phyloP scores from a whole-genome alignment of 768 basidiomycete genomes.

The Psilocybe azurescens region DNA sequence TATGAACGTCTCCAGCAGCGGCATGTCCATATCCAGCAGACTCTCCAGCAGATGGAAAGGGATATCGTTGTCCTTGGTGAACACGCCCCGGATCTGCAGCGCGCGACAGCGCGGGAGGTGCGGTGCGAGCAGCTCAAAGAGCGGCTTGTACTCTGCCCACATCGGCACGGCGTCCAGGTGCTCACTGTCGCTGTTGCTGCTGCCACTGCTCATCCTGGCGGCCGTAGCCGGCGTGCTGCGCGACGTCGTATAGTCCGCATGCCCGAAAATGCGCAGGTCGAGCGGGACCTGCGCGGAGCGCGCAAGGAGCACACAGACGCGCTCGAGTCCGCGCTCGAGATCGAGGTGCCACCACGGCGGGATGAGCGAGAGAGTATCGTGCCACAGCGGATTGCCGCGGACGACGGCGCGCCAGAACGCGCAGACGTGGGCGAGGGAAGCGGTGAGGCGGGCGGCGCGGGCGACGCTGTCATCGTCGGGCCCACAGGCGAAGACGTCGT shows the following conservation, averaged over 20 bases:
- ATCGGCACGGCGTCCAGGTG: neutral
- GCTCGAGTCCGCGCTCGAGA: neutral
- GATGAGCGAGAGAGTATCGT: slow-evolving; percentile 1
- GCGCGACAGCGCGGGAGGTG: slow-evolving; percentile 15
- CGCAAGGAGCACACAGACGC: neutral
- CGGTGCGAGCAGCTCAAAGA: slow-evolving; percentile 3
- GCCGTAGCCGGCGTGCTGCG: neutral
- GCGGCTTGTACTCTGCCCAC: neutral
- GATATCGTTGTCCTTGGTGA: neutral
- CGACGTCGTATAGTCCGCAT: neutral
- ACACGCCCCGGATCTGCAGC: slow-evolving; percentile 1
- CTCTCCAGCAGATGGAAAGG: neutral
- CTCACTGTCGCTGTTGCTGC: neutral
- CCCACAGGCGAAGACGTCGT: neutral
- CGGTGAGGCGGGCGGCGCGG: neutral
- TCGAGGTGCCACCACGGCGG: neutral
- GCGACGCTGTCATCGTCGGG: neutral
- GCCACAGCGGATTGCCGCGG: slow-evolving; percentile 14
- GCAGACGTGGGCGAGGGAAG: slow-evolving; percentile 10
- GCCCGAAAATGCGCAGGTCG: neutral
- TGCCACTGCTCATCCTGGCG: neutral
- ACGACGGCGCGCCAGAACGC: slow-evolving; percentile 14
- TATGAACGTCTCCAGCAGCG: slow-evolving; percentile 12
- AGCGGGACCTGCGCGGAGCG: neutral
- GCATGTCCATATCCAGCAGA: slow-evolving; percentile 8